Conservation (phyloP, 2,329 filamentous ascomycete genomes). For the Fusarium protoensiforme region DNA sequence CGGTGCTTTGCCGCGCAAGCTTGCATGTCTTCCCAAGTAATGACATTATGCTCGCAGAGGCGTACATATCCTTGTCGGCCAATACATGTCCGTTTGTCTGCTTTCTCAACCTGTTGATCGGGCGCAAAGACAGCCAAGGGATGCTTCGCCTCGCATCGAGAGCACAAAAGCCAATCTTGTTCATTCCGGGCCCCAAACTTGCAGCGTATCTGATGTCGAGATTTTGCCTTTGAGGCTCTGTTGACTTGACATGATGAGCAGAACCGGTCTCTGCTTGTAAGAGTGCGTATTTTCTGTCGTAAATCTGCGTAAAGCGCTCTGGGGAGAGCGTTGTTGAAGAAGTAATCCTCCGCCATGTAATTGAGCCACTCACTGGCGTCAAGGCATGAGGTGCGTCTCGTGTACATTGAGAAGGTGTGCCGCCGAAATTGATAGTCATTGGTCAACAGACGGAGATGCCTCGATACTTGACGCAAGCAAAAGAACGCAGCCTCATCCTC, state of each 20-base stretch:
- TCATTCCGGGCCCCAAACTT: not conserved
- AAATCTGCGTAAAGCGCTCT: not conserved
- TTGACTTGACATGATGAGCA: not conserved
- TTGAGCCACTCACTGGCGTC: not conserved
- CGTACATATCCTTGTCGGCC: not conserved
- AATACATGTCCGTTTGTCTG: not conserved
- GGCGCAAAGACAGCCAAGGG: not conserved
- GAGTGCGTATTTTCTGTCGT: not conserved
- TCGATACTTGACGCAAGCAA: not conserved
- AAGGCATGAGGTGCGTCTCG: not conserved
- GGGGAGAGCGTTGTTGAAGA: not conserved
- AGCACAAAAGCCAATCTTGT: not conserved
- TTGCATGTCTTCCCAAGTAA: no score
- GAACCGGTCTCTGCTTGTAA: not conserved
- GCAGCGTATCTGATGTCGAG: not conserved
- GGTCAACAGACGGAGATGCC: not conserved
- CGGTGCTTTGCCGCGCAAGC: no score
- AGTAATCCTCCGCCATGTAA: not conserved
- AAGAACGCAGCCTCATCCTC: not conserved
- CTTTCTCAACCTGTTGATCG: not conserved
- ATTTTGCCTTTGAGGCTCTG: not conserved
- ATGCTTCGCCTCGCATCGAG: not conserved
- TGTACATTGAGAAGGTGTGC: not conserved
- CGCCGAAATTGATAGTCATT: not conserved
- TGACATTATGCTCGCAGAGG: not conserved